Percentiles rank a stretch among this genome's conserved stretches.
Conservation (phyloP, 1,284 basidiomycete genomes). For the Tylopilus sp. region DNA sequence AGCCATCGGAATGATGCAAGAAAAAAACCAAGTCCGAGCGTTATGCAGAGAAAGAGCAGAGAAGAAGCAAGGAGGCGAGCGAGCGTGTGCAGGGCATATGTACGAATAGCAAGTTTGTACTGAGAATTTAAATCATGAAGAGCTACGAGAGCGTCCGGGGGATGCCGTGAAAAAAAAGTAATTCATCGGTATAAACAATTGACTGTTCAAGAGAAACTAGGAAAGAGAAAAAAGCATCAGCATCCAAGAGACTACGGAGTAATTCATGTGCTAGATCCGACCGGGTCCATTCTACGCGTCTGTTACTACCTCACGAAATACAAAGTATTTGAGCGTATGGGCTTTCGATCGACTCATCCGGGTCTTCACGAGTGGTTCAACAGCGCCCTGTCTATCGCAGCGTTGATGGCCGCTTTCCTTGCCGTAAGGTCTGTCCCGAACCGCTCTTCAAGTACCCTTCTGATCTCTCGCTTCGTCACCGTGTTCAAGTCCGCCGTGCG, state of each 20-base stretch:
- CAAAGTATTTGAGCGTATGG: too few relatives aligned
- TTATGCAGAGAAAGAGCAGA: conserved; percentile 8
- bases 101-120: too few relatives aligned
- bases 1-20: not conserved
- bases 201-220: conserved; percentile 4
- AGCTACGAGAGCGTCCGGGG: conserved; percentile 16
- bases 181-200: not conserved
- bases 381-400: conserved; percentile 63
- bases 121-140: not conserved
- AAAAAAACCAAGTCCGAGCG: conserved; percentile 10
- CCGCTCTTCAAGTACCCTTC: conserved; percentile 74
- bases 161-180: not conserved
- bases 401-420: conserved; percentile 67
- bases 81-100: not conserved
- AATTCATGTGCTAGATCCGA: conserved; percentile 24
- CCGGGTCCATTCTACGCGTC: conserved; percentile 16
- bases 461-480: conserved; percentile 86
- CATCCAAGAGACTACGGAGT: conserved; percentile 13
- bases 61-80: not conserved
- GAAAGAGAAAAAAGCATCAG: conserved; percentile 9
- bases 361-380: conserved; percentile 29
- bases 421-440: conserved; percentile 70
- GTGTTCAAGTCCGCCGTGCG: conserved; percentile 78
- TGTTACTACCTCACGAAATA: conserved; percentile 3
- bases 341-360: too few relatives aligned